These are phyloP conservation scores for Lepidium aucheri DNA, from an alignment of 345 rosid species.

Conservation along the genomic window DNA sequence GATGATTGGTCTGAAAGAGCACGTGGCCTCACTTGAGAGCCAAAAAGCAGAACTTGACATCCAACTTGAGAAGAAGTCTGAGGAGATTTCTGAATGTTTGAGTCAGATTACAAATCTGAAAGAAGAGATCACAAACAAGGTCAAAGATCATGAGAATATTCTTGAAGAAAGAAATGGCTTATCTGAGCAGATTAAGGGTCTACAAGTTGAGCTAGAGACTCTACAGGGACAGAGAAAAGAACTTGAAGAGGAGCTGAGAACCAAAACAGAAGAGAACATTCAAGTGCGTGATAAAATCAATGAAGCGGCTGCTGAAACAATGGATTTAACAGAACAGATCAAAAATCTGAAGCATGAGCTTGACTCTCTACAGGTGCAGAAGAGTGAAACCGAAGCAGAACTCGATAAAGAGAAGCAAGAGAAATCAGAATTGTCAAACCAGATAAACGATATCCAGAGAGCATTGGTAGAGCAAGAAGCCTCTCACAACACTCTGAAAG, in stretches of 20 bases:
- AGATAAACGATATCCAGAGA: slow-evolving; percentile 31
- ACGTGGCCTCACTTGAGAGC: slow-evolving; percentile 41
- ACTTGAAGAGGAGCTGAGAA: slow-evolving; percentile 37
- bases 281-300: slow-evolving; percentile 29
- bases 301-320: slow-evolving; percentile 40
- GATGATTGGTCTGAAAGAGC: slow-evolving; percentile 37
- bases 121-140: slow-evolving; percentile 31
- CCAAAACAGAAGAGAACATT: slow-evolving; percentile 27
- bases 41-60: slow-evolving; percentile 48
- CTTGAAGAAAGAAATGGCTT: slow-evolving; percentile 42
- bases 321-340: slow-evolving; percentile 34
- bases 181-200: slow-evolving; percentile 30
- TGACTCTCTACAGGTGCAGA: slow-evolving; percentile 39
- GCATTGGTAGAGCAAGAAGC: slow-evolving; percentile 29
- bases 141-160: slow-evolving; percentile 31
- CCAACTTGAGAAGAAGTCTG: slow-evolving; percentile 46
- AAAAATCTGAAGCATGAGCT: slow-evolving; percentile 41
- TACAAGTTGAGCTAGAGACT: slow-evolving; percentile 33
- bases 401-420: slow-evolving; percentile 49
- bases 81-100: slow-evolving; percentile 42
- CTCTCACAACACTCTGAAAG: slow-evolving; percentile 30
- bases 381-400: slow-evolving; percentile 33
- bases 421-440: slow-evolving; percentile 34
- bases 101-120: slow-evolving; percentile 37
- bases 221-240: slow-evolving; percentile 39